Percentiles rank a stretch among this genome's conserved stretches.
Evolutionary conservation across 2,329 filamentous ascomycete species (phyloP).

Genomic region (Arthrobotrys iridis): DNA sequence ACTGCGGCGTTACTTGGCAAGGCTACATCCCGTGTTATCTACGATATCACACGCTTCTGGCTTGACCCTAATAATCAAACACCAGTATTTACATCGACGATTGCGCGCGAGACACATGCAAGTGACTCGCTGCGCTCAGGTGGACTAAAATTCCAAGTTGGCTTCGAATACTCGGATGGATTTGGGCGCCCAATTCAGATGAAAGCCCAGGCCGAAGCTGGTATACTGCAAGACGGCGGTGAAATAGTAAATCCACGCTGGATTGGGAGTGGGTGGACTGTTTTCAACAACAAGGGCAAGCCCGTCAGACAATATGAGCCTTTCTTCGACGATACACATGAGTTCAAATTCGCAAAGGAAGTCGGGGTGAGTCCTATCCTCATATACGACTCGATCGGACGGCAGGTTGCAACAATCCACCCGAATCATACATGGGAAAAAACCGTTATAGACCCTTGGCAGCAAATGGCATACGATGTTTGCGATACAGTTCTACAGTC

Average conservation of each 20-base stretch:
- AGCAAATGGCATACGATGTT: background rate
- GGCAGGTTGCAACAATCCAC: constrained; percentile 48
- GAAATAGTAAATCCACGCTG: constrained; percentile 25
- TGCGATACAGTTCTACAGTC: constrained; percentile 12
- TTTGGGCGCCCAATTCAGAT: constrained; percentile 21
- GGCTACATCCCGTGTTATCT: background rate
- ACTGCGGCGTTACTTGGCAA: background rate
- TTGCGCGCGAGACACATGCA: background rate
- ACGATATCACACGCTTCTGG: constrained; percentile 4
- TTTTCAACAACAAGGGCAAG: constrained; percentile 57
- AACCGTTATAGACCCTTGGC: constrained; percentile 11
- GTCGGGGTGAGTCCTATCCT: constrained; percentile 37
- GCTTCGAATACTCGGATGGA: constrained; percentile 35
- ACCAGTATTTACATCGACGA: background rate
- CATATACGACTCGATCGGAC: constrained; percentile 49
- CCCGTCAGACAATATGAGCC: constrained; percentile 55
- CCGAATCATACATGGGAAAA: constrained; percentile 57
- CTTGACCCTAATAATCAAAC: background rate
- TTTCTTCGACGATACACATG: constrained; percentile 54
- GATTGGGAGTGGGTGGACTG: constrained; percentile 55
- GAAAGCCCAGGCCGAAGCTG: background rate
- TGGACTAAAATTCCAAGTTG: background rate
- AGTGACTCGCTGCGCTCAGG: background rate
- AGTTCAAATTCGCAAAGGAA: constrained; percentile 26
- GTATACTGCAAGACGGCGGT: background rate